phyloP scores from a whole-genome alignment of 192 early-diverging fungal species.

The Dispira parvispora region DNA sequence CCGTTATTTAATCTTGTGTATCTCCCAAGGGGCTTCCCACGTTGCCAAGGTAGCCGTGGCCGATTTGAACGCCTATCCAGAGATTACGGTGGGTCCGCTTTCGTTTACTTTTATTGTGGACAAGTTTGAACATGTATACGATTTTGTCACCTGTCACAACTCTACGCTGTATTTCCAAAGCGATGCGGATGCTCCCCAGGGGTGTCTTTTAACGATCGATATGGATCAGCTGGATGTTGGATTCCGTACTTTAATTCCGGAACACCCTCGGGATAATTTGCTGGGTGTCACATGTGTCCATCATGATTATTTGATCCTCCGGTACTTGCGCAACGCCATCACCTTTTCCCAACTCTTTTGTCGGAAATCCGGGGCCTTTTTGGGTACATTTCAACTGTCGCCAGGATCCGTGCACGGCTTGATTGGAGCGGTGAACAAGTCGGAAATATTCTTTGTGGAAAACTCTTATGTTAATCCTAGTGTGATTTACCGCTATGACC shows the following conservation, averaged over 20 bases:
- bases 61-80: conserved; percentile 17
- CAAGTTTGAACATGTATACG: conserved; percentile 31
- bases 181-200: conserved; percentile 39
- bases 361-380: conserved; percentile 22
- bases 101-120: conserved; percentile 31
- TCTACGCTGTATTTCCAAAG: conserved; percentile 42
- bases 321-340: conserved; percentile 48
- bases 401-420: conserved; percentile 30
- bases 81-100: conserved; percentile 12
- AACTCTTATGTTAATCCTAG: conserved; percentile 39
- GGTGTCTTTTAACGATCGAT: conserved; percentile 43
- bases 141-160: conserved; percentile 36
- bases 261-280: conserved; percentile 32
- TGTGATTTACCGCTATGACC: conserved; percentile 38
- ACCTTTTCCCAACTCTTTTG: conserved; percentile 26
- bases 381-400: conserved; percentile 25
- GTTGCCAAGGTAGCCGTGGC: conserved; percentile 26
- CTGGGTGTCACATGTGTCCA: conserved; percentile 23
- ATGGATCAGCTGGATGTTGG: conserved; percentile 31
- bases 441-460: conserved; percentile 37
- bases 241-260: conserved; percentile 40
- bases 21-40: conserved; percentile 27
- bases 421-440: conserved; percentile 21
- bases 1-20: conserved; percentile 34
- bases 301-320: conserved; percentile 35